Evolutionary conservation across 2,329 filamentous ascomycete genomes (phyloP).

Genomic region (Didymosphaeria variabile): DNA sequence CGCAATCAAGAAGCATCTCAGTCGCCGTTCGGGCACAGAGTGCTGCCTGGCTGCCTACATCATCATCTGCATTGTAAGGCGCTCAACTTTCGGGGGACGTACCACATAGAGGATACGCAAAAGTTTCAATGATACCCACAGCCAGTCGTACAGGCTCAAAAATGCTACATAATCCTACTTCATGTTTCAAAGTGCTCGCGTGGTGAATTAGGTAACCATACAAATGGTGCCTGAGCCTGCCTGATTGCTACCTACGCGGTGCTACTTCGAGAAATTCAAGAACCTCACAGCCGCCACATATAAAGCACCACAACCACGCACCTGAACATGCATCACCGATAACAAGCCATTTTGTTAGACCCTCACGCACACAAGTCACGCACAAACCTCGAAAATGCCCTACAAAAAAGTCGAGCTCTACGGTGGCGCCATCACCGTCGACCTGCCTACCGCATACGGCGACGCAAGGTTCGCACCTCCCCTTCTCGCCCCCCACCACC

Average conservation of each 20-base stretch:
- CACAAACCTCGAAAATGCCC: constrained; percentile 52
- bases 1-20: background rate
- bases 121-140: constrained; percentile 44
- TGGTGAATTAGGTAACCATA: constrained; percentile 33
- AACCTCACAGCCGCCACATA: constrained; percentile 24
- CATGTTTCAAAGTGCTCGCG: constrained; percentile 16
- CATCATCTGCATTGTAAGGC: constrained; percentile 36
- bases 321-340: constrained; percentile 20
- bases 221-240: constrained; percentile 45
- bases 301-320: constrained; percentile 28
- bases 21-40: background rate
- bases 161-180: constrained; percentile 12
- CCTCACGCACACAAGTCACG: constrained; percentile 11
- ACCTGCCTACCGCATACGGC: constrained; percentile 72
- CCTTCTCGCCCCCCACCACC: constrained; percentile 20
- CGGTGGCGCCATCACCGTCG: constrained; percentile 75
- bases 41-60: constrained; percentile 17
- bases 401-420: constrained; percentile 71
- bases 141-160: constrained; percentile 27
- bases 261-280: constrained; percentile 29
- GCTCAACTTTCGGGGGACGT: constrained; percentile 35
- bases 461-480: constrained; percentile 71
- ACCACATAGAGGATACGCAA: constrained; percentile 36
- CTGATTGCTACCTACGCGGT: constrained; percentile 43
- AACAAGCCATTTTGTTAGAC: constrained; percentile 8